Conservation (phyloP, 2,329 filamentous ascomycete species). For the Graphilbum fragrans region DNA sequence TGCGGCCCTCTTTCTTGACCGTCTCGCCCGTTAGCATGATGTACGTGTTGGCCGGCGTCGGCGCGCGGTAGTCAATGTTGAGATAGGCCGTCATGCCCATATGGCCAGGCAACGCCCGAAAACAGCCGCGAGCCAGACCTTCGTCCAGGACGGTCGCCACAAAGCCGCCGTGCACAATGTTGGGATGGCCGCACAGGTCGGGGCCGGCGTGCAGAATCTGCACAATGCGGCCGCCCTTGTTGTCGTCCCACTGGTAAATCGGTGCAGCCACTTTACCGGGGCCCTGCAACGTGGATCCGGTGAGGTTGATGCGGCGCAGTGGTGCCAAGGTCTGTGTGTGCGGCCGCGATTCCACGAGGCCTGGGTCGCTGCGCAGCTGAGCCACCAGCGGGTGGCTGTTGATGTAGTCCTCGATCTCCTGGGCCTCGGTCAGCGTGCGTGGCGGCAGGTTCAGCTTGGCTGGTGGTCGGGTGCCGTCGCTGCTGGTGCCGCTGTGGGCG, state of each 20-base stretch:
- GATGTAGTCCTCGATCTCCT: constrained; percentile 60
- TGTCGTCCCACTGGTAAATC: constrained; percentile 64
- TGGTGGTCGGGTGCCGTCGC: neutral
- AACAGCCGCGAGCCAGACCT: constrained; percentile 76
- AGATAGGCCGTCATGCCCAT: constrained; percentile 79
- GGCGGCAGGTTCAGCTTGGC: constrained; percentile 32
- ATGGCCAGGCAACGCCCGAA: constrained; percentile 76
- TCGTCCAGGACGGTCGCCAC: constrained; percentile 91
- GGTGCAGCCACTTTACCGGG: constrained; percentile 68
- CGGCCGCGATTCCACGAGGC: constrained; percentile 65
- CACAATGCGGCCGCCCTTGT: constrained; percentile 55
- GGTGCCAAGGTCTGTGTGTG: constrained; percentile 72
- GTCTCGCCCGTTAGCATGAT: constrained; percentile 71
- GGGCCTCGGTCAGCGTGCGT: constrained; percentile 38
- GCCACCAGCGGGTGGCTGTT: constrained; percentile 59
- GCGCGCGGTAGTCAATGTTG: constrained; percentile 70
- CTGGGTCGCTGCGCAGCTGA: constrained; percentile 51
- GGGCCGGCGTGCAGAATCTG: constrained; percentile 66
- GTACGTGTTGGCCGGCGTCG: constrained; percentile 62
- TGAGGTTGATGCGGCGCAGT: constrained; percentile 65
- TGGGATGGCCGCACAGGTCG: constrained; percentile 78
- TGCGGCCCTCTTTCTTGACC: constrained; percentile 77
- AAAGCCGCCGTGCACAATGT: constrained; percentile 81
- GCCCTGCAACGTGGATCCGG: constrained; percentile 66
- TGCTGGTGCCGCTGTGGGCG: neutral